Evolutionary conservation across 177 flowering plant species (phyloP), one percentile per base, ranked within the genome.

Genomic region (Vitis hybrid): DNA sequence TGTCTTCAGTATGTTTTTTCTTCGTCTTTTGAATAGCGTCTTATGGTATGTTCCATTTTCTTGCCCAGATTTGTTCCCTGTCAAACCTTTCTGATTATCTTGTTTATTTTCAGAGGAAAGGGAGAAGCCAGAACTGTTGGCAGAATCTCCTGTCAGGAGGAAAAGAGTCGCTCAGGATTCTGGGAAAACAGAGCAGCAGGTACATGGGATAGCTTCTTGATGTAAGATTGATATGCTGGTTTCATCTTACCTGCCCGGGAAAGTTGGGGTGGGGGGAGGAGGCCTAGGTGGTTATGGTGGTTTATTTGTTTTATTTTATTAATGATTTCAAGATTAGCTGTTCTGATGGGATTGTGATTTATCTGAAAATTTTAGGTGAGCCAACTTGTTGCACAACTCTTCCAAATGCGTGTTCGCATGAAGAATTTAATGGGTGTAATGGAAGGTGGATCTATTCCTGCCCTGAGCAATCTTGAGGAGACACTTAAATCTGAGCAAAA

Each of bases 361-460:
- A 55, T 59, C 19, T 14, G 4, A 49, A 13, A 14, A 11, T 51
- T 70, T 70, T 76, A 95, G 99, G 99, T 95, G 76, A 93, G 86
- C 82, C 96, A 90, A 85, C 86, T 95, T 60, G 94, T 95, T 63
- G 92, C 98, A 15, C 99, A 95, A 75, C 81, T 95, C 60, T 95
- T 92, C 79, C 96, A 95, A 87, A 95, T 93, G 98, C 94, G 98
- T 13, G 93, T 83, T 58, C 91, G 90, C 2, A 95, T 95, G 99
- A 95, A 95, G 84, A 95, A 95, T 64, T 75, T 95, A 64, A 85
- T 95, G 89, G 99, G 98, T 55, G 86, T 81, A 32, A 91, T 93
- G 98, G 90, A 89, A 84, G 98, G 93, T 39, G 97, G 99, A 69
- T 91, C 99, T 6, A 83, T 95, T 75, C 99, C 99, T 68, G 84